phyloP scores from a whole-genome alignment of 352 stramenopile genomes.

The Phytophthora aleatoria region DNA sequence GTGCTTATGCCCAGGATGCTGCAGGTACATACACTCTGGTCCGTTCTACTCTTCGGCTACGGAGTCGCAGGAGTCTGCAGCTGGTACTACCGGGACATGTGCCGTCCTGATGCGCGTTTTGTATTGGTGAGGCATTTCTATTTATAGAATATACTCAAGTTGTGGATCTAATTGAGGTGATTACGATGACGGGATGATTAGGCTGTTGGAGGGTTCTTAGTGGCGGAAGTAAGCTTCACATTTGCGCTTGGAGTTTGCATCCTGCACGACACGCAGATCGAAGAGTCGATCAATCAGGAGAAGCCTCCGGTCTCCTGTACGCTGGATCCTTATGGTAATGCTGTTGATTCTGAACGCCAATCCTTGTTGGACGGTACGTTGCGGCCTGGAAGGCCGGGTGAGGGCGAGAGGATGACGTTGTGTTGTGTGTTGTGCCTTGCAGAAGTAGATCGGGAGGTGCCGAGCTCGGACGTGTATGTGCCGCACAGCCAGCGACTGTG shows the following conservation, averaged over 20 bases:
- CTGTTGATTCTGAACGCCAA: slow-evolving; percentile 72
- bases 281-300: slow-evolving; percentile 38
- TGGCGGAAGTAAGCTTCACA: slow-evolving; percentile 77
- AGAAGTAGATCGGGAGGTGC: slow-evolving; percentile 64
- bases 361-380: slow-evolving; percentile 77
- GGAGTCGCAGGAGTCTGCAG: slow-evolving; percentile 60
- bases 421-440: slow-evolving; percentile 10
- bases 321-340: slow-evolving; percentile 69
- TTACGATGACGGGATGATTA: slow-evolving; percentile 26
- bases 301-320: slow-evolving; percentile 23
- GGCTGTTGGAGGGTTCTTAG: slow-evolving; percentile 59
- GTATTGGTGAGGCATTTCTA: slow-evolving; percentile 60
- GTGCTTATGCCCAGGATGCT: slow-evolving; percentile 86
- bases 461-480: slow-evolving; percentile 84
- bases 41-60: slow-evolving; percentile 64
- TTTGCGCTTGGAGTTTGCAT: slow-evolving; percentile 76
- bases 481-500: slow-evolving; percentile 72
- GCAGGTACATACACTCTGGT: slow-evolving; percentile 81
- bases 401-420: slow-evolving; percentile 4
- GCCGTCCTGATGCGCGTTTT: slow-evolving; percentile 73
- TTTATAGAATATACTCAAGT: slow-evolving; percentile 12
- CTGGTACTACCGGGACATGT: slow-evolving; percentile 77
- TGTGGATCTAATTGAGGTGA: slow-evolving; percentile 9
- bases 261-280: slow-evolving; percentile 44
- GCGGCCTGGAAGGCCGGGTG: slow-evolving; percentile 1